phyloP scores from a whole-genome alignment of 306 rosid genomes.

The Citrullus colocynthis region DNA sequence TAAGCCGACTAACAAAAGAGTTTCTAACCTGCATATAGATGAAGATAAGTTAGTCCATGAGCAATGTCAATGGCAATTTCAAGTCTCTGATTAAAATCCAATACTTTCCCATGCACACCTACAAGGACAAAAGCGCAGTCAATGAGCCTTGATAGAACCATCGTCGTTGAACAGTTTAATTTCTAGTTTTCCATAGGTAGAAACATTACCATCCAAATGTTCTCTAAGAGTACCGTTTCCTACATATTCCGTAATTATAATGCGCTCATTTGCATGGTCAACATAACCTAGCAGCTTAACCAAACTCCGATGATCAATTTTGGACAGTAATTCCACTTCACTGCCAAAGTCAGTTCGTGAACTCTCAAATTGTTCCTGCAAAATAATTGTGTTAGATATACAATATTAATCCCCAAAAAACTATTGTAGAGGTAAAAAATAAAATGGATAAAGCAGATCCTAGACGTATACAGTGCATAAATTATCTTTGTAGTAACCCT shows the following conservation, averaged over 20 bases:
- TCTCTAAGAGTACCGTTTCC: constrained; percentile 85
- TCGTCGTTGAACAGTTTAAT: constrained; percentile 1
- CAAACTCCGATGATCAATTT: constrained; percentile 88
- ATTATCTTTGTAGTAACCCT: not conserved
- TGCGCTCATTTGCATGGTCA: constrained; percentile 75
- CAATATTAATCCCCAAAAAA: not conserved
- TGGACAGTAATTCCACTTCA: constrained; percentile 80
- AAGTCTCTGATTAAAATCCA: constrained; percentile 93
- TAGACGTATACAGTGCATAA: not conserved
- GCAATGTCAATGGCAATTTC: constrained; percentile 95
- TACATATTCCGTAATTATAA: constrained; percentile 82
- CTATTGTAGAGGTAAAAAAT: not conserved
- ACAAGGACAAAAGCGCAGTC: constrained; percentile 20
- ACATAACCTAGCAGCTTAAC: constrained; percentile 83
- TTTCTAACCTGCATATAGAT: constrained; percentile 66
- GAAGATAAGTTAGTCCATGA: constrained; percentile 91
- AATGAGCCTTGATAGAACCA: constrained; percentile 4
- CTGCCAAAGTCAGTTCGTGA: constrained; percentile 73
- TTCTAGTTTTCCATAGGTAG: not conserved
- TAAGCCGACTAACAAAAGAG: constrained; percentile 4
- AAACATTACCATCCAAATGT: constrained; percentile 84
- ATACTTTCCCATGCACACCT: constrained; percentile 63
- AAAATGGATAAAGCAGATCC: not conserved
- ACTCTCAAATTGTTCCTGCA: constrained; percentile 69
- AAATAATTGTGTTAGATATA: constrained; percentile 5